phyloP scores from a whole-genome alignment of 768 basidiomycete genomes.

The Calvatia gigantea region DNA sequence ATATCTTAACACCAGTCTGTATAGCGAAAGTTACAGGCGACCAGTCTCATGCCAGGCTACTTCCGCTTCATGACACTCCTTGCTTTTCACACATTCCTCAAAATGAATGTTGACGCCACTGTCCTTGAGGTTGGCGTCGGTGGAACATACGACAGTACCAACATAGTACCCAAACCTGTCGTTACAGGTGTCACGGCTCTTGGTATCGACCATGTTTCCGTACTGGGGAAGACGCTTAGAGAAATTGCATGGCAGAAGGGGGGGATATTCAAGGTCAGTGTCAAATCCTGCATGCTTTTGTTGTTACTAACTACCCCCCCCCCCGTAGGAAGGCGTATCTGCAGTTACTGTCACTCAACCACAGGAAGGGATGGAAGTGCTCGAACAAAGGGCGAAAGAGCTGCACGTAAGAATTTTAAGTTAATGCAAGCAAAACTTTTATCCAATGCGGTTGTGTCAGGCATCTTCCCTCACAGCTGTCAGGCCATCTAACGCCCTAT shows the following conservation, averaged over 20 bases:
- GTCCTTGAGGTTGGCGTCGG: conserved; percentile 97
- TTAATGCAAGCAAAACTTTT: neutral
- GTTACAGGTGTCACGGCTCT: conserved; percentile 87
- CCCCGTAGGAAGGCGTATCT: conserved; percentile 75
- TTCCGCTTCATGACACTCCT: conserved; percentile 92
- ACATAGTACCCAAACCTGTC: conserved; percentile 88
- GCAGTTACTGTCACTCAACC: conserved; percentile 84
- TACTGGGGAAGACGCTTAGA: conserved; percentile 82
- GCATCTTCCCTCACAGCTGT: conserved; percentile 69
- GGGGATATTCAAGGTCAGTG: conserved; percentile 86
- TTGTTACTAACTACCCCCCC: no score
- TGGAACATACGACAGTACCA: conserved; percentile 92
- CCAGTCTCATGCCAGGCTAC: conserved; percentile 81
- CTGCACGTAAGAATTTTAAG: conserved; percentile 43
- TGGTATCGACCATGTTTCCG: conserved; percentile 86
- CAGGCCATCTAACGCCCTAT: conserved; percentile 28
- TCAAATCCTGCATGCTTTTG: conserved; percentile 3
- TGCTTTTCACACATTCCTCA: conserved; percentile 87
- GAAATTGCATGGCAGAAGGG: conserved; percentile 96
- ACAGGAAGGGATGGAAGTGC: conserved; percentile 58
- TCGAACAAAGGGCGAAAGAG: conserved; percentile 65
- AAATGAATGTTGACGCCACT: conserved; percentile 82
- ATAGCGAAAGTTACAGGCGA: conserved; percentile 47
- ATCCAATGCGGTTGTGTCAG: conserved; percentile 32
- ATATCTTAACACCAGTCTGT: conserved; percentile 4